Conservation (phyloP, 306 rosid genomes). For the Lathyrus oleraceus region DNA sequence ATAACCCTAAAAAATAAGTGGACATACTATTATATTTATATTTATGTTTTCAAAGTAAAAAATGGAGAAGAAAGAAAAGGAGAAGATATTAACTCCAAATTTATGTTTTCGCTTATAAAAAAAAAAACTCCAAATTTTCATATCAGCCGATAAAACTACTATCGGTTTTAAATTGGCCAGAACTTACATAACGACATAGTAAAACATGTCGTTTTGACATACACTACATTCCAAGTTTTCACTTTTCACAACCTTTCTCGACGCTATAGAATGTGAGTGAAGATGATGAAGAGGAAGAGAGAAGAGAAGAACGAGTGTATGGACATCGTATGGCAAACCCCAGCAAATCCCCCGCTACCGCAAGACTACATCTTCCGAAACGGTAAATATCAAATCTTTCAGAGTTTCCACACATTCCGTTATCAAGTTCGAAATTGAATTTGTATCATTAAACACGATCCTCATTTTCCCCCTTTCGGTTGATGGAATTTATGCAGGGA, state of each 20-base stretch:
- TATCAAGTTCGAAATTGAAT: not conserved
- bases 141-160: too few species aligned
- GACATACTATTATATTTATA: too few species aligned
- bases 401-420: not conserved
- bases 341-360: slow-evolving; percentile 68
- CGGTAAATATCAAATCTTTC: slow-evolving; percentile 48
- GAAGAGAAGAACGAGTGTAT: slow-evolving; percentile 38
- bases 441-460: not conserved
- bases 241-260: not conserved
- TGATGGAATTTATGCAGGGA: slow-evolving; percentile 58
- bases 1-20: too few species aligned
- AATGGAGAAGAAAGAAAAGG: too few species aligned
- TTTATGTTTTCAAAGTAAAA: too few species aligned
- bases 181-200: not conserved
- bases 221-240: not conserved
- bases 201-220: not conserved
- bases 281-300: slow-evolving; percentile 49
- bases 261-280: not conserved
- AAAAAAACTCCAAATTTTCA: too few species aligned
- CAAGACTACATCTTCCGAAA: slow-evolving; percentile 68
- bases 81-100: too few species aligned
- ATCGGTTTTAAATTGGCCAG: not conserved
- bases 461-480: not conserved
- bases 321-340: slow-evolving; percentile 91
- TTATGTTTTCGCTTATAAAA: too few species aligned